Base-by-base conservation (phyloP, 176 grass and related monocot species). In the Elaeis guineensis region DNA sequence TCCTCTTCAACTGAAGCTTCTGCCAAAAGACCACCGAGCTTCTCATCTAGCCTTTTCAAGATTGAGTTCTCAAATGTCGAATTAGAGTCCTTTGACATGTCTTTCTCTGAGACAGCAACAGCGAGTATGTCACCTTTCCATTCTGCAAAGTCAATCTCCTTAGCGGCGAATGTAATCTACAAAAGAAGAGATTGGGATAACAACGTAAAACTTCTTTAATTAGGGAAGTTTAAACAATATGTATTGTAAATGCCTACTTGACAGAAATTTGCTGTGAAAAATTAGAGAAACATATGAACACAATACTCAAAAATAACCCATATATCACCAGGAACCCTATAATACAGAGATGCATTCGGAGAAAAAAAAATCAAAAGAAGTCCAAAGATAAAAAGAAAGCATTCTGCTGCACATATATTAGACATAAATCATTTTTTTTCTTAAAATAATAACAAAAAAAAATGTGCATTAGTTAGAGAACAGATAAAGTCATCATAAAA, bases 101-200 rank as follows among this genome's bases (percentile, higher is more conserved):
- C 93, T 56, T 92, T 91, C 61, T 97, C 93, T 2, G 87, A 85
- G 48, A 97, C 93, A 5, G 81, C 93, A 8, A 97, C 70, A 4
- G 81, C 73, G 35, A 97, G 87, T n/a, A 97, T 67, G 56, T 97
- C 92, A 29, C 92, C 92, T 62, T 91, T 91, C 87, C 87, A 97
- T 15, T 83, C 81, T 1, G 76, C 83, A 80, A 83, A 85, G 58
- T 97, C 81, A 44, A 83, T n/a, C 49, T 91, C 87, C 57, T 91
- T 85, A 0, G 87, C 84, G 3, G 87, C 64, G 51, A 97, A 97
- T 2, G 70, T 64, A 53, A 97, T 71, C 93, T 97, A 12, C 65
- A 62, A 50, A 55, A 67, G 48, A 61, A 71, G 0, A n/a, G 61
- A 5, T 15, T 65, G 56, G 23, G 35, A 8, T 14, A 44, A 50